Evolutionary conservation across 768 basidiomycete species (phyloP).

Genomic region (Naganishia vishniacii): DNA sequence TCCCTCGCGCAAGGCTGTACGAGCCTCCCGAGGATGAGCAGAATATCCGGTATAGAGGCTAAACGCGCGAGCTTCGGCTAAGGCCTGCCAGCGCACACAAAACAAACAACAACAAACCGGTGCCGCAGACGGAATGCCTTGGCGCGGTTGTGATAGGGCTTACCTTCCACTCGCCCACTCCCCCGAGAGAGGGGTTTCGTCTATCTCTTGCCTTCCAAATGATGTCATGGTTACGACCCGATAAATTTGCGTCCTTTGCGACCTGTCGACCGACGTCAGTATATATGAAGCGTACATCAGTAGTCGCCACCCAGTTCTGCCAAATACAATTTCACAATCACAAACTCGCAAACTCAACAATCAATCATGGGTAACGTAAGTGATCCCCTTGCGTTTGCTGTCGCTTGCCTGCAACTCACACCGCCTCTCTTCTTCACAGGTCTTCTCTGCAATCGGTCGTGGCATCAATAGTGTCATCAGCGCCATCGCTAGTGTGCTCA

Average conservation of each 20-base stretch:
- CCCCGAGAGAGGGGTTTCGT: background rate
- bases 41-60: no score
- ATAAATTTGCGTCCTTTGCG: background rate
- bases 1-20: background rate
- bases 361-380: slow-evolving; percentile 14
- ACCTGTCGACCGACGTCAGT: background rate
- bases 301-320: background rate
- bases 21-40: background rate
- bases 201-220: background rate
- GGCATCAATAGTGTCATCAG: slow-evolving; percentile 19
- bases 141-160: no score
- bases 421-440: background rate
- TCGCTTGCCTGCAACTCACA: background rate
- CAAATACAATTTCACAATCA: background rate
- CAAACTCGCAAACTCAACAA: background rate
- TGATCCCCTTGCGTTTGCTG: background rate
- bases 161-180: background rate
- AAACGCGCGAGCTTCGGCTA: background rate
- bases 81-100: background rate
- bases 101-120: no score
- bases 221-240: background rate
- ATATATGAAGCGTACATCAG: background rate
- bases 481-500: slow-evolving; percentile 15
- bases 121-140: no score
- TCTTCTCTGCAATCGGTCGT: slow-evolving; percentile 16